phyloP scores from a whole-genome alignment of 2,329 filamentous ascomycete genomes.

The Myriosclerotinia duriaeana region DNA sequence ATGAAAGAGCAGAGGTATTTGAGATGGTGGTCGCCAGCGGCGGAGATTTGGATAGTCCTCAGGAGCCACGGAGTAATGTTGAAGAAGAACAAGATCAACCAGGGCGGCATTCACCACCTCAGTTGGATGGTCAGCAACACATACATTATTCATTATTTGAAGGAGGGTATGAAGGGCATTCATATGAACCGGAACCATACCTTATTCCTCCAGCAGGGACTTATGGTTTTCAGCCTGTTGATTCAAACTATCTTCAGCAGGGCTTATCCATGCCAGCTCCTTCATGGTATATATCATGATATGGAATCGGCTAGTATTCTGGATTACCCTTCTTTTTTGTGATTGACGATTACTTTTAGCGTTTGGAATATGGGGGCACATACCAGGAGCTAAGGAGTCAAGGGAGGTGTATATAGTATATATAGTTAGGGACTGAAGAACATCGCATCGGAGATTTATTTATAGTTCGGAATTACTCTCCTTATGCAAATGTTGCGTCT shows the following conservation, averaged over 20 bases:
- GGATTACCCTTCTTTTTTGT: no score
- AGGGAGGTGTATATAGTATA: background rate
- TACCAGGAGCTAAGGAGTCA: background rate
- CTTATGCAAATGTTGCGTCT: no score
- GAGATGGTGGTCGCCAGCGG: background rate
- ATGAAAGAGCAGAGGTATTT: constrained; percentile 14
- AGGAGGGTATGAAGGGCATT: background rate
- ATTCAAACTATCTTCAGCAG: background rate
- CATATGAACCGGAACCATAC: background rate
- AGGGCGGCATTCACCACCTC: background rate
- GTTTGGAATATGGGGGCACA: background rate
- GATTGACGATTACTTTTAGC: background rate
- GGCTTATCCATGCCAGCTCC: constrained; percentile 12
- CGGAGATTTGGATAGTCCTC: background rate
- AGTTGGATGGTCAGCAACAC: constrained; percentile 10
- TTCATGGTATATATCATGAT: background rate
- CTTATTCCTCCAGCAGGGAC: constrained; percentile 6
- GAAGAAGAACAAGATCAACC: background rate
- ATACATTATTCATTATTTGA: constrained; percentile 19
- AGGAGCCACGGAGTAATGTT: background rate
- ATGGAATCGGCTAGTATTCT: background rate
- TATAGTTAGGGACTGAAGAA: background rate
- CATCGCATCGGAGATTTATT: background rate
- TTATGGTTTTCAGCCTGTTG: background rate
- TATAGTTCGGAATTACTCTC: background rate